Evolutionary conservation across 2,329 filamentous ascomycete species (phyloP).

Genomic region (Verticillium klebahnii): DNA sequence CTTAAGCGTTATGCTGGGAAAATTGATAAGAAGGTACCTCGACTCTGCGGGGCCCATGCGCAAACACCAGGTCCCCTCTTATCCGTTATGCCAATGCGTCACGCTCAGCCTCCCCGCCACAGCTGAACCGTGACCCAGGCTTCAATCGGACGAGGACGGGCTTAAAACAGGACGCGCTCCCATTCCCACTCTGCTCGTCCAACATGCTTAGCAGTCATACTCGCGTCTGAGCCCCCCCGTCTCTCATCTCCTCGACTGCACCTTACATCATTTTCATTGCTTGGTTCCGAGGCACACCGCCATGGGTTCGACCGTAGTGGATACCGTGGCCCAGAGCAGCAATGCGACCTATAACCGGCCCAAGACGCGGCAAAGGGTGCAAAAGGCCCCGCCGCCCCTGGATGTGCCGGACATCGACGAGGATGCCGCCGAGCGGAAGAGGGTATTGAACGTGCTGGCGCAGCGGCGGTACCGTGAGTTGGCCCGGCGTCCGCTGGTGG

Average conservation of each 20-base stretch:
- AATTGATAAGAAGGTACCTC: background rate
- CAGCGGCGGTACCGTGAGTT: conserved; percentile 46
- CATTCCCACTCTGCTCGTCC: background rate
- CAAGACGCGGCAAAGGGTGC: conserved; percentile 29
- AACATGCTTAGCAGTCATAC: background rate
- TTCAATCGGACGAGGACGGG: too few relatives aligned
- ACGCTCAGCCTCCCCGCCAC: background rate
- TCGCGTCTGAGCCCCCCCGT: background rate
- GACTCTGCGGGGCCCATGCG: background rate
- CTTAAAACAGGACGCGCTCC: background rate
- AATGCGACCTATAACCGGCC: conserved; percentile 5
- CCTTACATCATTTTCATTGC: background rate
- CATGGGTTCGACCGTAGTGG: background rate
- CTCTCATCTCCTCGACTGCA: too few relatives aligned
- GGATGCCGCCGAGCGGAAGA: conserved; percentile 47
- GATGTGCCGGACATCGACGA: conserved; percentile 43
- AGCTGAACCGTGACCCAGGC: background rate
- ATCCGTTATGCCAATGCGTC: conserved; percentile 8
- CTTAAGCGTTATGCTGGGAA: background rate
- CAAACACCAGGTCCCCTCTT: background rate
- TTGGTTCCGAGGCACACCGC: background rate
- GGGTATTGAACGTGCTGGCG: conserved; percentile 48
- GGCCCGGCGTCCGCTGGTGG: background rate
- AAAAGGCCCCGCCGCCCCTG: conserved; percentile 34
- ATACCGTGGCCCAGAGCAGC: conserved; percentile 1